Conservation (phyloP, 495 filamentous ascomycete genomes). For the Aspergillus funiculosus region DNA sequence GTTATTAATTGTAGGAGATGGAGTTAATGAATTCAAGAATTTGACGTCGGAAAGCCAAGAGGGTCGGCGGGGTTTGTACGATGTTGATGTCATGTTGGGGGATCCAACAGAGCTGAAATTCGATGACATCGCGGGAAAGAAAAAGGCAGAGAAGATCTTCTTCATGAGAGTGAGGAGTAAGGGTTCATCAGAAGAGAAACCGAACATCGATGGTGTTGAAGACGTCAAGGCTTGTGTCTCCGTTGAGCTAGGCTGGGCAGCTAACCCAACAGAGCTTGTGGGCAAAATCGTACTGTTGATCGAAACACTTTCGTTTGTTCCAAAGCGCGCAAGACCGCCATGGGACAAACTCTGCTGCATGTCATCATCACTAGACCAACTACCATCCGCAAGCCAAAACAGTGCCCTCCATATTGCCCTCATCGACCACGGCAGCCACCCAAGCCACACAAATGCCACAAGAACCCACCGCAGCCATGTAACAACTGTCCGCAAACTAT, state of each 20-base stretch:
- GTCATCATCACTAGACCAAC: slow-evolving; percentile 53
- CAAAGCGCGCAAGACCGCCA: slow-evolving; percentile 17
- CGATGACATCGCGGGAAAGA: slow-evolving; percentile 34
- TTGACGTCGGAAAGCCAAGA: slow-evolving; percentile 63
- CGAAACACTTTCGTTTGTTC: slow-evolving; percentile 25
- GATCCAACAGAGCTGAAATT: slow-evolving; percentile 16
- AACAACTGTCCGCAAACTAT: slow-evolving; percentile 60
- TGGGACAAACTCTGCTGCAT: slow-evolving; percentile 20
- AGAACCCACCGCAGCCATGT: slow-evolving; percentile 72
- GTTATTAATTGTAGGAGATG: slow-evolving; percentile 66
- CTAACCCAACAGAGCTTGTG: slow-evolving; percentile 24
- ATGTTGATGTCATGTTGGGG: slow-evolving; percentile 21
- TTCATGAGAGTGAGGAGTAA: slow-evolving; percentile 44
- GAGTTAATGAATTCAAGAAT: slow-evolving; percentile 67
- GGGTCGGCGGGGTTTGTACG: slow-evolving; percentile 31
- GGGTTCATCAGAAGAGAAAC: slow-evolving; percentile 43
- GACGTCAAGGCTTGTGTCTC: slow-evolving; percentile 26
- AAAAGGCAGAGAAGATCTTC: slow-evolving; percentile 34
- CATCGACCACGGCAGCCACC: slow-evolving; percentile 84
- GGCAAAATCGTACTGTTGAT: slow-evolving; percentile 20
- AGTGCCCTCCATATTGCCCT: slow-evolving; percentile 83
- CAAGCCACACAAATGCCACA: slow-evolving; percentile 82
- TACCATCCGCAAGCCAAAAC: slow-evolving; percentile 94
- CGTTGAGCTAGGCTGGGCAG: slow-evolving; percentile 23
- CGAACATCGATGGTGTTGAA: slow-evolving; percentile 39